Percentiles rank a stretch among this genome's conserved stretches.
These are phyloP conservation scores for Pecoramyces ruminantium DNA, from an alignment of 192 early-diverging fungal species.

Conservation along the genomic window DNA sequence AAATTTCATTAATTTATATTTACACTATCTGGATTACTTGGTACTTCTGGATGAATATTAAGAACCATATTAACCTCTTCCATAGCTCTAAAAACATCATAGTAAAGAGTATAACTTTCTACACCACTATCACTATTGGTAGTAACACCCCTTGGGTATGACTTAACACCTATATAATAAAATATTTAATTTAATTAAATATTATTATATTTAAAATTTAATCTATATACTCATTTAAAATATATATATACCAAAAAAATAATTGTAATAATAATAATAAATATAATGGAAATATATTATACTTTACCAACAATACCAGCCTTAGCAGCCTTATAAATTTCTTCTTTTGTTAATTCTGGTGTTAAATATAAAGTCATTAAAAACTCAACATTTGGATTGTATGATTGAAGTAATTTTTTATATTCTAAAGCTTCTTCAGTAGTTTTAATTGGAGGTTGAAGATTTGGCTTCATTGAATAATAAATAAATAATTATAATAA, in stretches of 20 bases:
- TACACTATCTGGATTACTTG: slow-evolving; percentile 59
- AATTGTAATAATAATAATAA: too few relatives aligned
- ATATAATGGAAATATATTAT: too few relatives aligned
- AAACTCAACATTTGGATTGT: slow-evolving; percentile 75
- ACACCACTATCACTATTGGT: slow-evolving; percentile 95
- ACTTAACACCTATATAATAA: slow-evolving; percentile 73
- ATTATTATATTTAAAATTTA: too few relatives aligned
- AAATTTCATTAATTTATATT: too few relatives aligned
- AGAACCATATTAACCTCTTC: slow-evolving; percentile 82
- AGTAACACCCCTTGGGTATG: slow-evolving; percentile 89
- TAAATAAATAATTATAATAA: background rate
- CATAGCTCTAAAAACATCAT: slow-evolving; percentile 89
- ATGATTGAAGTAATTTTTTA: slow-evolving; percentile 52
- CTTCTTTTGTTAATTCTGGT: slow-evolving; percentile 74
- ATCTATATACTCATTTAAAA: too few relatives aligned
- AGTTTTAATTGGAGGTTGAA: slow-evolving; percentile 74
- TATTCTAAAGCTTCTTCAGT: slow-evolving; percentile 78
- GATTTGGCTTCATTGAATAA: slow-evolving; percentile 53
- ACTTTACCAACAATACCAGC: slow-evolving; percentile 58
- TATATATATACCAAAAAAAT: too few relatives aligned
- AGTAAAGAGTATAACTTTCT: slow-evolving; percentile 73
- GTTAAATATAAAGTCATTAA: slow-evolving; percentile 84
- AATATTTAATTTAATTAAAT: too few relatives aligned
- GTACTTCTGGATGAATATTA: slow-evolving; percentile 91
- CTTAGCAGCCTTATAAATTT: slow-evolving; percentile 65